Evolutionary conservation across 768 basidiomycete species (phyloP), one percentile per base, ranked within the genome.

Genomic region (Neoboletus subvelutipes): DNA sequence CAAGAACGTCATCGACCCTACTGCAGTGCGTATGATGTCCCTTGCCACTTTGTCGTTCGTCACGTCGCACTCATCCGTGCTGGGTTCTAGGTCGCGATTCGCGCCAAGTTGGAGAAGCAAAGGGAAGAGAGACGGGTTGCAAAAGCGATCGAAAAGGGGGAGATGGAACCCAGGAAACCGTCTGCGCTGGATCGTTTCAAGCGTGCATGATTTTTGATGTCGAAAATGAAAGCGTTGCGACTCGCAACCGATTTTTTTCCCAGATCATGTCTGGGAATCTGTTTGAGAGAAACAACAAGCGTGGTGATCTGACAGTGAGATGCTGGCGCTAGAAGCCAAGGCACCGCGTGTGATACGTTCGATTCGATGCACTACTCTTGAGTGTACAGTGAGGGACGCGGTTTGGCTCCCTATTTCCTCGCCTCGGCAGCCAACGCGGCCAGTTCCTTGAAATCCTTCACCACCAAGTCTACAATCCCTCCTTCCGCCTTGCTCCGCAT

Each of bases 1-100:
- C 70, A 94, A 95, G 78, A 97, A 98, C 66, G 91, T 98, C 47
- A 83, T 98, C 59, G 94, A 98, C 69, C 92, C 92, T 24, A 79
- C 81, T 24, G 79, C 82, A 24, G 89, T 91, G 54, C 53, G 82
- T 76, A 15, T 29, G 10, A 17, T 40, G 6, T 13, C 10, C 5
- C 9, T 26, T 10, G 2, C 17, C 28, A 29, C 33, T 29, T 64
- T 52, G 1, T 36, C 2, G 36, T 37, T 22, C 0, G 7, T 17
- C 64, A 3, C 11, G 42, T 26, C 17, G 1, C 47, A 34, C 50
- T 49, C 1, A 50, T 4, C 0, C 24, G 22, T 40, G 18, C 41
- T 36, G 51, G 45, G 12, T 10, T 50, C 5, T 22, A 82, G 71
- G 78, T 83, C n/a, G 84, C 86, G 1, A 80, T 88, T 55, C 83